phyloP scores from a whole-genome alignment of 768 basidiomycete species.

The Suillus spraguei region DNA sequence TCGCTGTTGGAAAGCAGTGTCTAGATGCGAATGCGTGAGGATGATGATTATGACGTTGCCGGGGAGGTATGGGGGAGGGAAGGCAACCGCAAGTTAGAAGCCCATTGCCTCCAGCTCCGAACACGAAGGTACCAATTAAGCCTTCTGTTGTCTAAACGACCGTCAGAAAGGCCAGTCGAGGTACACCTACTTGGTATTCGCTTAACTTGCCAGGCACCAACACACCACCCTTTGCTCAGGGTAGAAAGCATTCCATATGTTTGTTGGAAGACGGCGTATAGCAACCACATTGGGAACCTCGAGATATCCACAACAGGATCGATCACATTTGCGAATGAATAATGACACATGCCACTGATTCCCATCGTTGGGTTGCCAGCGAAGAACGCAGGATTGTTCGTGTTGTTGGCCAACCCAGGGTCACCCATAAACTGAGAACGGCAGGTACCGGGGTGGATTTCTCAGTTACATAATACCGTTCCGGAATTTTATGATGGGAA shows the following conservation, averaged over 20 bases:
- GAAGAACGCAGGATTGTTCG: constrained; percentile 17
- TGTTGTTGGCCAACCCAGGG: constrained; percentile 27
- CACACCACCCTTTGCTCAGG: constrained; percentile 58
- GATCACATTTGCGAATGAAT: constrained; percentile 81
- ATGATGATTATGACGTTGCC: constrained; percentile 31
- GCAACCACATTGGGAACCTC: constrained; percentile 84
- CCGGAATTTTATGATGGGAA: background rate
- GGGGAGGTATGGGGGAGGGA: constrained; percentile 58
- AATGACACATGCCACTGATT: constrained; percentile 46
- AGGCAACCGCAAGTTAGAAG: constrained; percentile 76
- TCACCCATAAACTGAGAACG: constrained; percentile 3
- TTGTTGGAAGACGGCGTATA: constrained; percentile 39
- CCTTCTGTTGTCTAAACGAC: constrained; percentile 79
- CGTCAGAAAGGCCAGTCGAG: constrained; percentile 6
- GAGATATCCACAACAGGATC: constrained; percentile 79
- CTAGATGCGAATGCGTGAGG: constrained; percentile 28
- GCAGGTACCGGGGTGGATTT: background rate
- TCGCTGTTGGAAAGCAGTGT: constrained; percentile 26
- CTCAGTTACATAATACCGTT: background rate
- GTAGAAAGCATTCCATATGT: constrained; percentile 58
- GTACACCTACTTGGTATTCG: constrained; percentile 18
- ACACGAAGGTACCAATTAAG: constrained; percentile 82
- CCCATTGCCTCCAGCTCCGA: constrained; percentile 80
- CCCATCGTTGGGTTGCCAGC: constrained; percentile 17
- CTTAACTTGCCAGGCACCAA: constrained; percentile 79